Base-by-base conservation (phyloP, 495 filamentous ascomycete genomes). In the Lichenothelia convexa region DNA sequence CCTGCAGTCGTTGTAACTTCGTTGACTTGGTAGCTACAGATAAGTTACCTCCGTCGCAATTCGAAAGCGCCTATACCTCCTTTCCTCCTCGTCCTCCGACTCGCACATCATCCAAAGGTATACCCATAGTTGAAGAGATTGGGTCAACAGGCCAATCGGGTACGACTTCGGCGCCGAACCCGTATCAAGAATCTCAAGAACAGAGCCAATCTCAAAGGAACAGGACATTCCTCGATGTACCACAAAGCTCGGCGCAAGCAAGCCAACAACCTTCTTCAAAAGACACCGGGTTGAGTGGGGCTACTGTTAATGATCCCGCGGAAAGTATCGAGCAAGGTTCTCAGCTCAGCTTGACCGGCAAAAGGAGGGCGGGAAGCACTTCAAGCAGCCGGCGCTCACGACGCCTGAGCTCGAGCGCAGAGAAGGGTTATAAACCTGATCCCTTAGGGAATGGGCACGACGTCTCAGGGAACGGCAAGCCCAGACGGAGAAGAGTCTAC, bases 331-430 rank as follows among this genome's bases (percentile, higher is more conserved):
- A 68, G 53, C 57, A 67, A 41, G 61, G 65, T 48, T 71, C 82
- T 33, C 80, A 72, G 55, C 65, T 70, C 41, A 85, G 78, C 56
- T 70, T 83, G 41, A 62, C 75, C 21, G 73, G 67, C 38, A 63
- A 66, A 46, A 67, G 75, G 42, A 76, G 79, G 56, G 70, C 73
- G 33, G 86, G 75, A 57, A 68, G 71, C 37, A 62, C 63, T 22
- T 77, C 71, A 42, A 80, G 70, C 53, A 65, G 70, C 46, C 57
- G 61, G 31, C 67, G 68, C 32, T 57, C 55, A 43, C 60, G 62
- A 38, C 58, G 54, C 40, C 56, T 63, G 31, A 42, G 39, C 22
- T 36, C 39, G 12, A 38, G 39, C 2, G 42, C 44, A 23, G 54
- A 56, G 45, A 53, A 59, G 38, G 41, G 26, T 6, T 26, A 42